Base-by-base conservation (phyloP, 1,139 yeast species). In the Diutina siamensis region DNA sequence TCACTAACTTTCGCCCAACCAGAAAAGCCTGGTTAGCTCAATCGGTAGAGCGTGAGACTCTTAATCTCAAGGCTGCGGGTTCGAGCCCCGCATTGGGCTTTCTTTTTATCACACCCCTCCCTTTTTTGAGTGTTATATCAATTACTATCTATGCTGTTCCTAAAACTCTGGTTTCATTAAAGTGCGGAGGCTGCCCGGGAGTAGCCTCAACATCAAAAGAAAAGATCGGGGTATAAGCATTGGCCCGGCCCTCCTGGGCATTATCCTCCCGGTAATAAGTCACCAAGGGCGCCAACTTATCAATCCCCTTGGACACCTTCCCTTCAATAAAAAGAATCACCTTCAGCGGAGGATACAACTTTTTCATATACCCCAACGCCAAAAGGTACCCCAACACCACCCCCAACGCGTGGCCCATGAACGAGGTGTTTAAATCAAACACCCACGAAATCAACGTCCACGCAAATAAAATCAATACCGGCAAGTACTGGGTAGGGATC, bases 291-390 rank as follows among this genome's bases (percentile, higher is more conserved):
- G 84, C 82, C 49, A 84, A 71, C 49, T 71, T 55, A 10, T 62
- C 61, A 50, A 86, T 86, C 19, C 70, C 63, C 1, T 56, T 55
- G 5, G 65, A 68, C 15, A 81, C 59, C 52, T 75, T 74, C 17
- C 56, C 50, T 61, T 88, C 97, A 49, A 86, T 83, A 62, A 71
- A 79, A 51, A 78, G 72, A 18, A 87, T 73, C 1, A 76, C 71
- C 52, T 72, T 67, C 49, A 82, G 74, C 9, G 96, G 92, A 2
- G 88, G 86, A 51, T 74, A 74, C 56, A 82, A 63, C 40, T 68
- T 59, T 40, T 68, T 68, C 48, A 87, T 63, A 51, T 65, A 69
- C 12, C 83, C 92, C 55, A 70, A 62, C 2, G 76, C 84, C 56
- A 83, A 61, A 46, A 69, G 57, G 53, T 59, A 69, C 4, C 75